phyloP scores from a whole-genome alignment of 352 stramenopile genomes.

The Halophytophthora batemanensis region DNA sequence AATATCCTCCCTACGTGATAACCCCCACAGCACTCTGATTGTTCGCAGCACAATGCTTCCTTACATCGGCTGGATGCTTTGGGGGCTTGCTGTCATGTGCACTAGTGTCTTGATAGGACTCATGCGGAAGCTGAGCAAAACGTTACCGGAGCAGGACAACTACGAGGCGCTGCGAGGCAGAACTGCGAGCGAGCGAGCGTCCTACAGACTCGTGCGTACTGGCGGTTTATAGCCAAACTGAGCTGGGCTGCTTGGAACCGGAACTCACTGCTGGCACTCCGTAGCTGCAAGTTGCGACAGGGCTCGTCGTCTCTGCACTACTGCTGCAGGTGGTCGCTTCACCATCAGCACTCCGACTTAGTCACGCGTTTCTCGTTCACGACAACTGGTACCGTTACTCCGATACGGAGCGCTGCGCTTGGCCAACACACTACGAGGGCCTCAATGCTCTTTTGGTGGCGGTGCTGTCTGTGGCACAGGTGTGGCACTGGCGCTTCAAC shows the following conservation, averaged over 20 bases:
- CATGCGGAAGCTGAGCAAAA: slow-evolving; percentile 34
- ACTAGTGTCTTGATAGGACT: slow-evolving; percentile 59
- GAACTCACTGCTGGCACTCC: background rate
- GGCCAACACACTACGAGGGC: no score
- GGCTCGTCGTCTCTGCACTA: slow-evolving; percentile 26
- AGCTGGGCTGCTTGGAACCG: background rate
- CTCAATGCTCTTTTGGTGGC: background rate
- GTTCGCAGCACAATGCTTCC: slow-evolving; percentile 1
- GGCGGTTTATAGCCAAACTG: background rate
- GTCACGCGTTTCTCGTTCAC: slow-evolving; percentile 30
- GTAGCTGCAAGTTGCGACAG: slow-evolving; percentile 33
- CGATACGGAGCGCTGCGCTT: background rate
- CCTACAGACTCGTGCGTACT: slow-evolving; percentile 21
- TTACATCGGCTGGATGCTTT: slow-evolving; percentile 25
- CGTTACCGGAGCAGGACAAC: slow-evolving; percentile 7
- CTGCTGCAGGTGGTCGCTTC: slow-evolving; percentile 40
- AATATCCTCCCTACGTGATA: slow-evolving; percentile 78
- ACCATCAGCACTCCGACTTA: slow-evolving; percentile 41
- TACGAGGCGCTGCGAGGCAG: slow-evolving; percentile 17
- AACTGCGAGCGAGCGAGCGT: slow-evolving; percentile 7
- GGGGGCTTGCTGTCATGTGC: background rate
- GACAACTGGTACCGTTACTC: slow-evolving; percentile 30
- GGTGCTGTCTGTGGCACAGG: slow-evolving; percentile 3
- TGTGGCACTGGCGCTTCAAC: slow-evolving; percentile 23
- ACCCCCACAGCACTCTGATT: background rate